These are phyloP conservation scores for Trametes cubensis DNA, from an alignment of 768 basidiomycete genomes.

Conservation along the genomic window DNA sequence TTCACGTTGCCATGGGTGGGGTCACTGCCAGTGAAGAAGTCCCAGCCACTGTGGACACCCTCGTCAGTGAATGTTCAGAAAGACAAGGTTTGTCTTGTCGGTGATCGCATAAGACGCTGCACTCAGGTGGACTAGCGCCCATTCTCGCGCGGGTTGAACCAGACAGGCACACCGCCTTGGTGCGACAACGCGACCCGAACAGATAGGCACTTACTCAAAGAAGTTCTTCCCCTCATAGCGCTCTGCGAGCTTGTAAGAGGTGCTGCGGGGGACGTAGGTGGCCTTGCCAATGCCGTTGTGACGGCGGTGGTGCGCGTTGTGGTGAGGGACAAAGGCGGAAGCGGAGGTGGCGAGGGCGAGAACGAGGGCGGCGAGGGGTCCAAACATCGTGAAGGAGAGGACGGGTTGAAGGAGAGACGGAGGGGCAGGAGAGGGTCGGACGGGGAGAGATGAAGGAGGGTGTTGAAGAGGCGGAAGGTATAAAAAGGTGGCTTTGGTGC, in stretches of 20 bases:
- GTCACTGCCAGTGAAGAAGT: slow-evolving; percentile 64
- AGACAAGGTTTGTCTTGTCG: background rate
- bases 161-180: background rate
- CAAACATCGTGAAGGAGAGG: slow-evolving; percentile 34
- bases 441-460: slow-evolving; percentile 9
- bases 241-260: slow-evolving; percentile 42
- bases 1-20: slow-evolving; percentile 74
- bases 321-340: slow-evolving; percentile 40
- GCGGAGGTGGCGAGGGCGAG: slow-evolving; percentile 41
- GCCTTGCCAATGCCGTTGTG: slow-evolving; percentile 31
- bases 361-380: slow-evolving; percentile 38
- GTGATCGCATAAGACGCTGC: background rate
- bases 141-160: background rate
- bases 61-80: background rate
- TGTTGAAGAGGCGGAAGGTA: background rate
- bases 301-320: slow-evolving; percentile 31
- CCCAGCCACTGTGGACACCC: slow-evolving; percentile 54
- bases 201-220: slow-evolving; percentile 50
- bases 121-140: too few species aligned
- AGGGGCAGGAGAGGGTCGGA: background rate
- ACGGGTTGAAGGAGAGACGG: slow-evolving; percentile 13
- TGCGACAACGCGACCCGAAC: background rate
- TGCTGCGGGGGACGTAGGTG: slow-evolving; percentile 25
- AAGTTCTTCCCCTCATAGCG: slow-evolving; percentile 56
- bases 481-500: slow-evolving; percentile 8